Evolutionary conservation across 2,329 filamentous ascomycete species (phyloP), one percentile per base, ranked within the genome.

Genomic region (Fusarium penzigii): DNA sequence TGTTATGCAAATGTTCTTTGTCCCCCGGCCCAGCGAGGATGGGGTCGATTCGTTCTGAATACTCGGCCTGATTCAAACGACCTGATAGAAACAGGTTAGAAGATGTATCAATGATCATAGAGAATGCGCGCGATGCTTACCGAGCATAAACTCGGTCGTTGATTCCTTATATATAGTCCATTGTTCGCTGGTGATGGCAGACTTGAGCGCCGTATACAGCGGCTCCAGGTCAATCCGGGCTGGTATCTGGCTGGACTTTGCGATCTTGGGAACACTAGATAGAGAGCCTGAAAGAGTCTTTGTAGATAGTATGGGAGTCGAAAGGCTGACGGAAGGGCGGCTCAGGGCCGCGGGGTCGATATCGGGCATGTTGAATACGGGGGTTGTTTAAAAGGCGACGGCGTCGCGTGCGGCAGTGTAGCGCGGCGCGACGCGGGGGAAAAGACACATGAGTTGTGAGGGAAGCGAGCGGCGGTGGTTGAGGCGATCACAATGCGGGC

Each of bases 281-380:
- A 77, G 74, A 39, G 80, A 77, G 49, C 82, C 75, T 42, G 78
- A 78, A 60, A 86, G 78, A 46, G 81, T 75, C 67, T 86, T 86
- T 42, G 74, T 76, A 53, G 81, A 72, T 52, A 87, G 70, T 39
- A 83, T 75, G 53, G 85, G 83, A 6, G 84, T 86, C 42, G 82
- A 77, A 49, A 85, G 76, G 69, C 73, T 79, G 68, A 80, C 70
- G 44, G 82, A 73, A 56, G 83, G 81, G 65, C 84, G 82, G 77
- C 83, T 86, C 65, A 88, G 72, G 59, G 85, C 84, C 75, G 85
- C 83, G 66, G 85, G 85, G 76, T 87, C 85, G 74, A 88, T 87
- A 74, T 87, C 85, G 65, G 84, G 84, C 84, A 87, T 87, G 60
- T 65, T 67, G 65, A 25, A 62, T 56, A 55, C 50, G 57, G 59